Base-by-base conservation (phyloP, 352 stramenopile species). In the Pilasporangium apinafurcum region DNA sequence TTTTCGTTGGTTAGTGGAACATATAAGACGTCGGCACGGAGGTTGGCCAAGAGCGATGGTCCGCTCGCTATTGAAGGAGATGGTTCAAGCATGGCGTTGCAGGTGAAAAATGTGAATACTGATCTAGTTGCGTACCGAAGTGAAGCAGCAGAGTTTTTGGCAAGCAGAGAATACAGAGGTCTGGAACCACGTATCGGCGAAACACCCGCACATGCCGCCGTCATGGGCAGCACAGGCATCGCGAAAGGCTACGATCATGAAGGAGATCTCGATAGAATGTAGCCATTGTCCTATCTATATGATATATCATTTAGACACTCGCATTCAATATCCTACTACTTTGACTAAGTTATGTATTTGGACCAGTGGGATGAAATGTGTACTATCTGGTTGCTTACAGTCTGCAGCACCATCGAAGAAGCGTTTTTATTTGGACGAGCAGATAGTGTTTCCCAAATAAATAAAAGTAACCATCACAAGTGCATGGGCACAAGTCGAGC, bases 1-100 rank as follows among this genome's bases (percentile, higher is more conserved):
- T 95, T 93, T 48, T 93, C 81, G 4, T 51, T 93, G 9, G 55
- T 92, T 1, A 83, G 75, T 1, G 83, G 83, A 30, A 89, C 72
- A 16, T 92, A 92, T 58, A 70, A 72, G 41, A 75, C 33, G 5
- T 60, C 66, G 8, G 61, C 57, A 4, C 44, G 62, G 17, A 41
- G n/a, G n/a, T n/a, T n/a, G n/a, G n/a, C n/a, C n/a, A n/a, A n/a
- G n/a, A n/a, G n/a, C n/a, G n/a, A n/a, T n/a, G n/a, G n/a, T n/a
- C n/a, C n/a, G n/a, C n/a, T n/a, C 21, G 51, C 37, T 22, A 51
- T 25, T 10, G 53, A 72, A 10, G 41, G 56, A 1, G 51, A 57
- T 58, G 52, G 37, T 33, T 28, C 51, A 5, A 67, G 62, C 8
- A 77, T 62, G 14, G 62, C 71, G 3, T 48, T 89, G 38, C 69